These are phyloP conservation scores for Cafeteria roenbergensis DNA, from an alignment of 108 stramenopile genomes.

Conservation along the genomic window DNA sequence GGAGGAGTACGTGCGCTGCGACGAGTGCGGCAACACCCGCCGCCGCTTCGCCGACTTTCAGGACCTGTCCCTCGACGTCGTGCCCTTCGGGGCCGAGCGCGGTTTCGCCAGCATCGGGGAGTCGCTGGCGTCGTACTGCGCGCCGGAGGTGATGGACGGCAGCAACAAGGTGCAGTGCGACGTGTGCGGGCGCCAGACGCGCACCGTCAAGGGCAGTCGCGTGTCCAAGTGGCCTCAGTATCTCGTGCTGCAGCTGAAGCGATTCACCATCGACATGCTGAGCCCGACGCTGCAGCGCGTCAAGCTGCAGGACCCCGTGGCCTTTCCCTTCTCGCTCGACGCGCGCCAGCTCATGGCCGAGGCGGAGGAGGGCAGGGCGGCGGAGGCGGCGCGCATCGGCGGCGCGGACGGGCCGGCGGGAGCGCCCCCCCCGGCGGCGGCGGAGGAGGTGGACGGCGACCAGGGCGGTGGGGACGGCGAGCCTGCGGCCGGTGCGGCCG, in stretches of 20 bases:
- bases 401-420: no score
- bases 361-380: not conserved
- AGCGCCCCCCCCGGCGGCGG: no score
- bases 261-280: constrained; percentile 22
- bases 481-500: not conserved
- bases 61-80: constrained; percentile 10
- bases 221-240: constrained; percentile 13
- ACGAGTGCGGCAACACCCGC: not conserved
- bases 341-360: not conserved
- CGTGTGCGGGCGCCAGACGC: not conserved
- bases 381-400: no score
- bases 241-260: constrained; percentile 27
- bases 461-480: no score
- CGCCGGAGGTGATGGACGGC: constrained; percentile 35
- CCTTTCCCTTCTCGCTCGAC: constrained; percentile 15
- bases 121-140: constrained; percentile 26
- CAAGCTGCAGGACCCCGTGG: constrained; percentile 15
- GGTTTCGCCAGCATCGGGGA: constrained; percentile 13
- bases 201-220: constrained; percentile 14
- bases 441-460: no score
- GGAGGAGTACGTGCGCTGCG: not conserved
- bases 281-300: not conserved
- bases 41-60: not conserved
- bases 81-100: not conserved
- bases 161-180: constrained; percentile 25